Conservation (phyloP, 768 basidiomycete genomes). For the Lactifluus hygrophoroides region DNA sequence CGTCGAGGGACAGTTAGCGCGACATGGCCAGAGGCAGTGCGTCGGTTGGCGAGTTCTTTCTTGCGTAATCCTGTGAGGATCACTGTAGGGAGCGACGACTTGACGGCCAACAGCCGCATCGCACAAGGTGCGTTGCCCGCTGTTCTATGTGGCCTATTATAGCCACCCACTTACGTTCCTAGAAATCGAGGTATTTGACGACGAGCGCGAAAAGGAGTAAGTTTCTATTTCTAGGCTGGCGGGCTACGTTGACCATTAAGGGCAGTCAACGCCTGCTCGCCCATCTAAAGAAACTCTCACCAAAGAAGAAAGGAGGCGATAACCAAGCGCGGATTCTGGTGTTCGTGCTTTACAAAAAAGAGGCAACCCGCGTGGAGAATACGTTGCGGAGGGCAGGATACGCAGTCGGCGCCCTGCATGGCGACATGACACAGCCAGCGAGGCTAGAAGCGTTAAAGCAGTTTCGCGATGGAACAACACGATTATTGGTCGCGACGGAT, state of each 20-base stretch:
- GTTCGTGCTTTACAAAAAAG: slow-evolving; percentile 97
- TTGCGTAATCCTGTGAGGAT: slow-evolving; percentile 77
- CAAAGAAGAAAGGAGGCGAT: slow-evolving; percentile 51
- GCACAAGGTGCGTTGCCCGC: slow-evolving; percentile 45
- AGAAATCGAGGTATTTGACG: slow-evolving; percentile 85
- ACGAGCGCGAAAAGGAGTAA: slow-evolving; percentile 79
- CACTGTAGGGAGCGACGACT: slow-evolving; percentile 91
- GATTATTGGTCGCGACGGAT: slow-evolving; percentile 90
- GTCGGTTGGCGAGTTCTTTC: slow-evolving; percentile 83
- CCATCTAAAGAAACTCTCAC: slow-evolving; percentile 44
- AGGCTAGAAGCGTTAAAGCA: slow-evolving; percentile 79
- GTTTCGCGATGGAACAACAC: slow-evolving; percentile 76
- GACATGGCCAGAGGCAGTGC: slow-evolving; percentile 95
- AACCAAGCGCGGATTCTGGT: slow-evolving; percentile 70
- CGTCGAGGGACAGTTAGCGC: slow-evolving; percentile 63
- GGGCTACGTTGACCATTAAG: neutral
- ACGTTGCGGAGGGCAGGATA: slow-evolving; percentile 69
- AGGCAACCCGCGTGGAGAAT: slow-evolving; percentile 82
- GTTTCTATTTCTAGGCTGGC: slow-evolving; percentile 21
- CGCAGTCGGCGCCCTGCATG: slow-evolving; percentile 76
- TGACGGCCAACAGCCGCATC: slow-evolving; percentile 91
- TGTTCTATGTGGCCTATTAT: neutral
- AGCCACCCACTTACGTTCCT: neutral
- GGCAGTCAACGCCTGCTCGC: slow-evolving; percentile 51
- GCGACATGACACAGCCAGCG: slow-evolving; percentile 81